A percentile compares a stretch with the other conserved stretches of the same genome.
Evolutionary conservation across 2,329 filamentous ascomycete genomes (phyloP).

Genomic region (Calonectria naviculata): DNA sequence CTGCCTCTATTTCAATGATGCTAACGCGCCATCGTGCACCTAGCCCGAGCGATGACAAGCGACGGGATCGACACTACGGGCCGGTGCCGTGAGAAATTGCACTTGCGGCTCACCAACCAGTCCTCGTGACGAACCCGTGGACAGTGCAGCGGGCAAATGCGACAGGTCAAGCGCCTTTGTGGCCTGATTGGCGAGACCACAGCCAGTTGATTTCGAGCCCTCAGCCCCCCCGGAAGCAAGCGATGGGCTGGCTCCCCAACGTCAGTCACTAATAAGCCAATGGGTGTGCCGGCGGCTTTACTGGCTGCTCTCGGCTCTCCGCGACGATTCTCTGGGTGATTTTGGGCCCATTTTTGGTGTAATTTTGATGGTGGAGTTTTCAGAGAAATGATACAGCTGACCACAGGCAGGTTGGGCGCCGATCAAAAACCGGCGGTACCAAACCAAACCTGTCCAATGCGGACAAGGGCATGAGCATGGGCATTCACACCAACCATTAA

Average conservation of each 20-base stretch:
- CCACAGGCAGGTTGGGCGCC: conserved; percentile 22
- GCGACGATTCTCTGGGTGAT: conserved; percentile 25
- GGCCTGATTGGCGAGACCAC: conserved; percentile 36
- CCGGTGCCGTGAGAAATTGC: neutral
- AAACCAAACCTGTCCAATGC: conserved; percentile 13
- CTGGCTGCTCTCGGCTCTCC: conserved; percentile 29
- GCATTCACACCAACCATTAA: conserved; percentile 33
- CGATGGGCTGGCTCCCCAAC: conserved; percentile 20
- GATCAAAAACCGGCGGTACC: conserved; percentile 15
- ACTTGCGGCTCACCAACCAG: conserved; percentile 21
- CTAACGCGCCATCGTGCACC: neutral
- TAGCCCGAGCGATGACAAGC: neutral
- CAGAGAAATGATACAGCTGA: conserved; percentile 10
- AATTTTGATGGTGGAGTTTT: conserved; percentile 27
- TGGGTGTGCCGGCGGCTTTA: conserved; percentile 19
- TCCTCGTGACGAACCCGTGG: conserved; percentile 40
- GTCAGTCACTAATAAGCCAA: conserved; percentile 32
- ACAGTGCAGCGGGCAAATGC: conserved; percentile 40
- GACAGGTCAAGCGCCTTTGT: conserved; percentile 32
- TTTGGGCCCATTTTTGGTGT: conserved; percentile 24
- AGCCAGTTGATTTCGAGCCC: conserved; percentile 27
- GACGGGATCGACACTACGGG: conserved; percentile 12
- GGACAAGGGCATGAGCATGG: conserved; percentile 17
- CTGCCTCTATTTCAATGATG: neutral
- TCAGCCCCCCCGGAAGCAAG: conserved; percentile 22